Evolutionary conservation across 1,139 yeast genomes (phyloP), one percentile per base, ranked within the genome.

Genomic region (Debaryomycetaceae sp.): DNA sequence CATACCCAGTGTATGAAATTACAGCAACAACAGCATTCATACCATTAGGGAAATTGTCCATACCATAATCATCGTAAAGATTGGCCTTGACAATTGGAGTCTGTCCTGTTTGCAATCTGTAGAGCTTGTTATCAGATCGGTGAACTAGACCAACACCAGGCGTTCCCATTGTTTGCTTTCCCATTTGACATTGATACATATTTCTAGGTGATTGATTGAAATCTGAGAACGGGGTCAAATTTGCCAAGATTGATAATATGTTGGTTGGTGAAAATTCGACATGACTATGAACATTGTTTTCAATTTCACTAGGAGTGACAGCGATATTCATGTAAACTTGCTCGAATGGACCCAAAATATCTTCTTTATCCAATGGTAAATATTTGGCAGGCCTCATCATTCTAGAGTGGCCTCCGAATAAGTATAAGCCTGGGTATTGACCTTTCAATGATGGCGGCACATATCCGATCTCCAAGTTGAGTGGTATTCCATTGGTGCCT

Each of bases 101-200:
- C 73, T 93, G 99, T 43, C 99, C 99, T 38, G 89, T 79, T 69
- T 93, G 99, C 55, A 93, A 74, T 59, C 95, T 83, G 69, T 93
- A 93, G 49, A 93, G 72, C 66, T 91, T 95, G 72, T 95, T 95
- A 66, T 93, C 99, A 1, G 97, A 87, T 68, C 99, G 81, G 65
- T 91, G 96, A 40, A 76, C 81, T 47, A 93, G 74, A 0, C 96
- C 97, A 47, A 93, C 96, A 71, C 98, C 98, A 6, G 99, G 99
- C 5, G 99, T 93, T 70, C 99, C 99, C 99, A 93, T 93, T 23
- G 99, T 93, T 76, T 93, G 99, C 72, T 93, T 93, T 81, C 98
- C 99, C 99, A 93, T 93, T 78, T 95, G 99, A 75, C 99, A 93
- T 73, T 93, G 99, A 66, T 93, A 93, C 99, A 95, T 93, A 66